A percentile compares a stretch with the other conserved stretches of the same genome.
These are phyloP conservation scores for Aspergillus sergii DNA, from an alignment of 2,329 filamentous ascomycete species.

Conservation along the genomic window DNA sequence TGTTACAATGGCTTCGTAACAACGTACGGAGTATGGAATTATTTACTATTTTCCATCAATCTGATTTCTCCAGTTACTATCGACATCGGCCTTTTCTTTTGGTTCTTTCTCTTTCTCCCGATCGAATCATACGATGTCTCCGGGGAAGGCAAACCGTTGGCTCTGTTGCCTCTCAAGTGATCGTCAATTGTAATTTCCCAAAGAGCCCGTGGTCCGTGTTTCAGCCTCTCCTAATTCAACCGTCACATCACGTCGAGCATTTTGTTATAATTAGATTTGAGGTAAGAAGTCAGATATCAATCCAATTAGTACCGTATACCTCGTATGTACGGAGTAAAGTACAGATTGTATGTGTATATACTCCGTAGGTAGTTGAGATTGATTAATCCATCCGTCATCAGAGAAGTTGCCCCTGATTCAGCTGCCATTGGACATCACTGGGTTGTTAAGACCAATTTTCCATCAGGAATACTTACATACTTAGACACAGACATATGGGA, in stretches of 20 bases:
- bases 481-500: background rate
- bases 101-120: background rate
- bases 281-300: background rate
- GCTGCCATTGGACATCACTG: background rate
- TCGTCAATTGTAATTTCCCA: conserved; percentile 16
- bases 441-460: background rate
- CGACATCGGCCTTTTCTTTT: background rate
- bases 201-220: conserved; percentile 24
- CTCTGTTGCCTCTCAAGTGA: background rate
- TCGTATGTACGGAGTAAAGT: too few species aligned
- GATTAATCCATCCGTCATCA: background rate
- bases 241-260: background rate
- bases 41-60: background rate
- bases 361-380: too few species aligned
- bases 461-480: background rate
- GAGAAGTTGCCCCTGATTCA: background rate
- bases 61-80: background rate
- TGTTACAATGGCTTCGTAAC: background rate
- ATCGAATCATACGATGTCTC: conserved; percentile 14
- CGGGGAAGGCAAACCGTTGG: conserved; percentile 8
- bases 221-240: conserved; percentile 8
- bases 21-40: background rate
- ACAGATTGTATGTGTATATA: background rate
- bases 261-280: background rate
- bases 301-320: background rate